Evolutionary conservation across 164 flowering plant species (phyloP), one percentile per base, ranked within the genome.

Genomic region (Macadamia tetraphylla): DNA sequence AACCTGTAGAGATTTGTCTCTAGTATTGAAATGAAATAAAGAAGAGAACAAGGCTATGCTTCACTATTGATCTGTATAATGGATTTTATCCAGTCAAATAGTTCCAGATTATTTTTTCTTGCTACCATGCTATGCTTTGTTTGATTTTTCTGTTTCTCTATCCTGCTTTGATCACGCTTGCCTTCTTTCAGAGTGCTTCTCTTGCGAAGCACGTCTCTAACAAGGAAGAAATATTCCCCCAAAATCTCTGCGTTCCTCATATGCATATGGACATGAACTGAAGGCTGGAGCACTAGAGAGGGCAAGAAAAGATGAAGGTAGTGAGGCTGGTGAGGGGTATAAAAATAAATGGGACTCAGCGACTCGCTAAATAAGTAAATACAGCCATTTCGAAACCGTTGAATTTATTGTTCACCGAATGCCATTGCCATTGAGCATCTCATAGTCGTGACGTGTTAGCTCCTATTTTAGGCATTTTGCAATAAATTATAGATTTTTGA

Each of bases 141-240:
- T n/a, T n/a, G n/a, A n/a, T n/a, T n/a, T n/a, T n/a, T n/a, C n/a
- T n/a, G n/a, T n/a, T n/a, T n/a, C n/a, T n/a, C n/a, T n/a, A n/a
- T n/a, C n/a, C n/a, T 29, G 81, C 82, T 70, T 83, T 83, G 44
- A 49, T 51, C 51, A 58, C 35, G 23, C 29, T n/a, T 48, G 67
- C 29, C 17, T 61, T 57, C 56, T 11, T 1, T 17, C 56, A 59
- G 9, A 68, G 1, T 51, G 15, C 35, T 59, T 51, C 32, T 73
- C 35, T 2, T 6, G 64, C 53, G 6, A 35, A 15, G 58, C 59
- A 6, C 49, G 32, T 67, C 43, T 12, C 63, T 63, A 64, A 18
- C 18, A 35, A 49, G 10, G 58, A 71, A 46, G 58, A 48, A 10
- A 30, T 14, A 52, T 64, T 23, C 58, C 65, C 56, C 48, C 23